A percentile compares a stretch with the other conserved stretches of the same genome.
Conservation (phyloP, 495 filamentous ascomycete genomes). For the Geopyxis carbonaria region DNA sequence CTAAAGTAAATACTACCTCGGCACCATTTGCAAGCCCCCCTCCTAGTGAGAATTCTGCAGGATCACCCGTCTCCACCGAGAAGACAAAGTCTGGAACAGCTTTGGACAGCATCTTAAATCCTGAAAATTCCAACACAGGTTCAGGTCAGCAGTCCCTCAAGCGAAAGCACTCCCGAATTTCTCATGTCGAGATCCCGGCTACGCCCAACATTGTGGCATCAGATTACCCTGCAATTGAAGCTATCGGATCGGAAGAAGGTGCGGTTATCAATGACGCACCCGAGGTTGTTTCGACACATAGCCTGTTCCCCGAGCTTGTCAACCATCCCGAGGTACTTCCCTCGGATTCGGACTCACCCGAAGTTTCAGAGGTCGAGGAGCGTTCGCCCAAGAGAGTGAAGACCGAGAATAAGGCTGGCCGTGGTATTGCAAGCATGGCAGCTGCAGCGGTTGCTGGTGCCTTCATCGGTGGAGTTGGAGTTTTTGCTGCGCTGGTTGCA, state of each 20-base stretch:
- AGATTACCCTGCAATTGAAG: background rate
- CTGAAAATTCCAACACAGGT: background rate
- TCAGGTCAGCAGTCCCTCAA: background rate
- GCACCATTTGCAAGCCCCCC: background rate
- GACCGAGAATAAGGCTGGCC: constrained; percentile 14
- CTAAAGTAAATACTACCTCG: constrained; percentile 1
- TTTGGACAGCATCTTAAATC: background rate
- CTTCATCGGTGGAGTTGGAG: constrained; percentile 33
- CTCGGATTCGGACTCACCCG: constrained; percentile 6
- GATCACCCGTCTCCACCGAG: background rate
- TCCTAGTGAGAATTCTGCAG: background rate
- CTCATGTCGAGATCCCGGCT: background rate
- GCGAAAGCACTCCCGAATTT: background rate
- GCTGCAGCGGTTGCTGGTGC: constrained; percentile 32
- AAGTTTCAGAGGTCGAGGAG: constrained; percentile 4
- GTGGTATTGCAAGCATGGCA: constrained; percentile 28
- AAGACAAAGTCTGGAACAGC: background rate
- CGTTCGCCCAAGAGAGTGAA: constrained; percentile 16
- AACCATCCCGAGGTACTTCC: background rate
- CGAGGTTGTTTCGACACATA: background rate
- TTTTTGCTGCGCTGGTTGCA: constrained; percentile 33
- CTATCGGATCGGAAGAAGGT: no score
- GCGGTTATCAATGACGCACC: no score
- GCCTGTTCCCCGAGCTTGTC: background rate
- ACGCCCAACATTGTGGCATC: no score